Evolutionary conservation across 1,284 basidiomycete genomes (phyloP).

Genomic region (Heterobasidion irregulare): DNA sequence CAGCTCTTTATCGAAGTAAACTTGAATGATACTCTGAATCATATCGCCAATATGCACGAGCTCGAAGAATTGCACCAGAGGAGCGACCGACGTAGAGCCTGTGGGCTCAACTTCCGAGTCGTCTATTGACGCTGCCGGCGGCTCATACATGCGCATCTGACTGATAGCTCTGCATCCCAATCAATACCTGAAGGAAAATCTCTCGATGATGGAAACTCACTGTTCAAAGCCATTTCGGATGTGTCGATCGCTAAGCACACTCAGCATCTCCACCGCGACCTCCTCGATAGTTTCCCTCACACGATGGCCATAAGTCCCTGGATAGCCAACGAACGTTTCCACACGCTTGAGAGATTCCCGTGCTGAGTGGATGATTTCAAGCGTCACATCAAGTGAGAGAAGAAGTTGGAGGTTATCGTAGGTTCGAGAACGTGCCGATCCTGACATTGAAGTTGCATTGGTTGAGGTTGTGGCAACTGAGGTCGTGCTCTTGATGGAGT

Average conservation of each 20-base stretch:
- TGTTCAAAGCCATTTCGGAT: conserved; percentile 77
- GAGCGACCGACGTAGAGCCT: conserved; percentile 51
- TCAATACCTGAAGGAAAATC: background rate
- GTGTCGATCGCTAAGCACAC: conserved; percentile 74
- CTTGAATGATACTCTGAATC: conserved; percentile 95
- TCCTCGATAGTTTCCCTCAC: conserved; percentile 91
- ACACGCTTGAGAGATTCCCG: conserved; percentile 88
- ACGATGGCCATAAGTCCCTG: conserved; percentile 72
- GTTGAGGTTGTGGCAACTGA: conserved; percentile 4
- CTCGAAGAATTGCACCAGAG: conserved; percentile 95
- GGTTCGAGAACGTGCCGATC: conserved; percentile 11
- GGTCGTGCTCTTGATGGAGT: background rate
- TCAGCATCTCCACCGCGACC: conserved; percentile 79
- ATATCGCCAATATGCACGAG: conserved; percentile 96
- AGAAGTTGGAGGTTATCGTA: conserved; percentile 76
- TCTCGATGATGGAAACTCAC: conserved; percentile 33
- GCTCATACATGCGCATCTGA: conserved; percentile 83
- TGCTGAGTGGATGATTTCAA: conserved; percentile 89
- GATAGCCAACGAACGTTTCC: conserved; percentile 84
- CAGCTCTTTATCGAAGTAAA: conserved; percentile 96
- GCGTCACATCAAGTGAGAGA: conserved; percentile 84
- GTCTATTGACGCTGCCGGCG: conserved; percentile 20
- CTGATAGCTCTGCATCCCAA: conserved; percentile 55
- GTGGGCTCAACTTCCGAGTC: conserved; percentile 28
- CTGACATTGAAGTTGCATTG: conserved; percentile 13